Percentiles rank a stretch among this genome's conserved stretches.
phyloP scores from a whole-genome alignment of 1,284 basidiomycete species.

The Moesziomyces sp. region DNA sequence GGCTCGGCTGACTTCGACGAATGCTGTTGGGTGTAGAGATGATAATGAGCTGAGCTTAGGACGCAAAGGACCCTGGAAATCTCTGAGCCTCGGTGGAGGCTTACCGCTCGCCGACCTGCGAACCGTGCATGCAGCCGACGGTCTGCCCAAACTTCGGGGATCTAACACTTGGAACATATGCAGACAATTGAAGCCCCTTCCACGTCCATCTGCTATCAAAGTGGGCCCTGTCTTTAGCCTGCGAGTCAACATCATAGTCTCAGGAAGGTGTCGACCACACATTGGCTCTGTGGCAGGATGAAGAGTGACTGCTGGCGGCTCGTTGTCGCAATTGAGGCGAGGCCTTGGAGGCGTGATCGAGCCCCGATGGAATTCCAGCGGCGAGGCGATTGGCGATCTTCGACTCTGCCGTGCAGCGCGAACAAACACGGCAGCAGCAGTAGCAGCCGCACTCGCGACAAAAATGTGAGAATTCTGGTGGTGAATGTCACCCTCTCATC shows the following conservation, averaged over 20 bases:
- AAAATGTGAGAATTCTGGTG: background rate
- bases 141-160: background rate
- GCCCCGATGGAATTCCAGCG: background rate
- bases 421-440: slow-evolving; percentile 1
- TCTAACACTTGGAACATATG: background rate
- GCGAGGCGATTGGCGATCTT: background rate
- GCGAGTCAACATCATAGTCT: no score
- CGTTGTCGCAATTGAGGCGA: no score
- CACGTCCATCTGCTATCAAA: no score
- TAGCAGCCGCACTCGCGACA: background rate
- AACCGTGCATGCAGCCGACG: slow-evolving; percentile 25
- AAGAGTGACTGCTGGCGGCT: no score
- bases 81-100: background rate
- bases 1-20: background rate
- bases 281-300: no score
- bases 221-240: no score
- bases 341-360: background rate
- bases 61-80: slow-evolving; percentile 8
- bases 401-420: background rate
- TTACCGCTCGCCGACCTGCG: background rate
- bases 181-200: no score
- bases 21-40: no score
- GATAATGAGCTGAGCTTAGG: background rate
- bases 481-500: background rate
- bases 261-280: no score